phyloP scores from a whole-genome alignment of 495 filamentous ascomycete species.

The Xylaria castorea region DNA sequence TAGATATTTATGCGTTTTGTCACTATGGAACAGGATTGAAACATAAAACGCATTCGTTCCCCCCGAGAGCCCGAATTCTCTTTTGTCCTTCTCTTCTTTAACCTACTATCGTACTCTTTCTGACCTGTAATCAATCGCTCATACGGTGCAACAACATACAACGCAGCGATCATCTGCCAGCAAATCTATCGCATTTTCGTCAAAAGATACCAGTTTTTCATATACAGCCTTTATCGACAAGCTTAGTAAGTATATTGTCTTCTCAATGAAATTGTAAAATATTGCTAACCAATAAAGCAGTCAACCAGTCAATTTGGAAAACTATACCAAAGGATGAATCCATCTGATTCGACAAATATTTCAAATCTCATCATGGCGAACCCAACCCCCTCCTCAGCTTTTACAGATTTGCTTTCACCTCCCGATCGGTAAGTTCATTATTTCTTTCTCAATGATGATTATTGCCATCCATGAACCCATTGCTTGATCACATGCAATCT shows the following conservation, averaged over 20 bases:
- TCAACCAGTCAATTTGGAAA: neutral
- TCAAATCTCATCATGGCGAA: neutral
- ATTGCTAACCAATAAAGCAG: neutral
- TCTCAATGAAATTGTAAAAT: neutral
- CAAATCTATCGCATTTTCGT: neutral
- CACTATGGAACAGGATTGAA: neutral
- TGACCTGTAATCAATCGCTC: neutral
- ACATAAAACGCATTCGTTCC: neutral
- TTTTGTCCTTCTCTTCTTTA: neutral
- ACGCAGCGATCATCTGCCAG: no score
- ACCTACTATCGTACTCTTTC: neutral
- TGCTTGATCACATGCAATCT: neutral
- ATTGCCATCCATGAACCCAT: neutral
- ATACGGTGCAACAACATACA: neutral
- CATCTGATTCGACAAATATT: neutral
- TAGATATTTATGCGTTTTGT: neutral
- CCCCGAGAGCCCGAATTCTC: neutral
- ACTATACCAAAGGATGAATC: neutral
- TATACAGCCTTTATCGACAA: neutral
- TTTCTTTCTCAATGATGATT: neutral
- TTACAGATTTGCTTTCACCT: neutral
- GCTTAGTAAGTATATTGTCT: neutral
- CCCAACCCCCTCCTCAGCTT: fast-evolving
- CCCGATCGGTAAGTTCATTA: neutral
- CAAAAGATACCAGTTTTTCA: neutral